Evolutionary conservation across 2,329 filamentous ascomycete genomes (phyloP).

Genomic region (Xylariaceae sp.): DNA sequence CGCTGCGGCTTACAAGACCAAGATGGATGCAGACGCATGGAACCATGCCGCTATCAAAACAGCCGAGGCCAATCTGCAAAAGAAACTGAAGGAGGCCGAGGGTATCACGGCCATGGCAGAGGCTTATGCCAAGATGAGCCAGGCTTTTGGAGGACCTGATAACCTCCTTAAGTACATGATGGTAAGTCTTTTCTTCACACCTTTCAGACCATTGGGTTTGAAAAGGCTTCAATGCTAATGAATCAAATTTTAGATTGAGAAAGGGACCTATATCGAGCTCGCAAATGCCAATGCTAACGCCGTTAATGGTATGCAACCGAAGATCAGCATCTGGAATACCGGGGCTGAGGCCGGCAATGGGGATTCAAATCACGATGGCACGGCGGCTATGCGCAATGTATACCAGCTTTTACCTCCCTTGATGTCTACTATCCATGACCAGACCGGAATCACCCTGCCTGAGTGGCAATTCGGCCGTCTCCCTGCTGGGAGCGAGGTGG

Average conservation of each 20-base stretch:
- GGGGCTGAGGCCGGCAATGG: constrained; percentile 47
- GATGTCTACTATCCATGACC: constrained; percentile 81
- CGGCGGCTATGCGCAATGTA: constrained; percentile 69
- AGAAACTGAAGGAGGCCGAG: constrained; percentile 69
- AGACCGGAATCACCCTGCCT: constrained; percentile 78
- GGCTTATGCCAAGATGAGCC: constrained; percentile 69
- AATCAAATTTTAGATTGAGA: too few relatives aligned
- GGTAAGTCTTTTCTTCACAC: too few relatives aligned
- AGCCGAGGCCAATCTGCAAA: constrained; percentile 53
- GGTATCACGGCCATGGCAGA: constrained; percentile 73
- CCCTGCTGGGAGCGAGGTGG: constrained; percentile 25
- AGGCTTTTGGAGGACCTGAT: constrained; percentile 72
- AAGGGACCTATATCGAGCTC: constrained; percentile 71
- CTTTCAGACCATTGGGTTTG: too few relatives aligned
- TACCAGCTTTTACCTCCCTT: constrained; percentile 82
- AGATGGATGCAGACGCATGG: constrained; percentile 41
- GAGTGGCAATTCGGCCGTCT: constrained; percentile 65
- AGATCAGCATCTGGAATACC: constrained; percentile 90
- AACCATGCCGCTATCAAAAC: constrained; percentile 39
- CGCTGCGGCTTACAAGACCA: constrained; percentile 44
- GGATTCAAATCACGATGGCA: constrained; percentile 47
- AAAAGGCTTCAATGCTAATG: too few relatives aligned
- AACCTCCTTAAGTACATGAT: constrained; percentile 82
- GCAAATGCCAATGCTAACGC: constrained; percentile 74
- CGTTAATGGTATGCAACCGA: constrained; percentile 73